phyloP scores from a whole-genome alignment of 805 yeast species.

The Yueomyces sp. region DNA sequence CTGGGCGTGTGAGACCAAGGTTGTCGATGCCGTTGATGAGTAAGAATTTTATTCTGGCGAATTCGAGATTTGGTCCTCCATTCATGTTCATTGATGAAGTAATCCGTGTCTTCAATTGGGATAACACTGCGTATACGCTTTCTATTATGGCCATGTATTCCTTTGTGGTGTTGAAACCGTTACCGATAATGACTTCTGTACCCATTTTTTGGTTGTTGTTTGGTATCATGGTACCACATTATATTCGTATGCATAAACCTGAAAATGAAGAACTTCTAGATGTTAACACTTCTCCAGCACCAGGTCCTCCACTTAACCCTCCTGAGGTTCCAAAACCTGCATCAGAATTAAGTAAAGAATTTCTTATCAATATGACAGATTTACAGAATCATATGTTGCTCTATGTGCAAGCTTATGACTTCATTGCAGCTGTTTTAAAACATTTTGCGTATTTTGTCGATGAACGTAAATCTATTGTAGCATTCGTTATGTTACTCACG shows the following conservation, averaged over 20 bases:
- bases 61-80: constrained; percentile 47
- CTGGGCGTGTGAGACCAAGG: constrained; percentile 53
- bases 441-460: constrained; percentile 53
- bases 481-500: constrained; percentile 29
- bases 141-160: constrained; percentile 39
- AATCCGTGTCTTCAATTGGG: constrained; percentile 49
- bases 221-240: constrained; percentile 56
- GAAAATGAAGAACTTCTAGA: constrained; percentile 27
- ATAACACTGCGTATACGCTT: constrained; percentile 45
- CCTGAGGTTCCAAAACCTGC: constrained; percentile 53
- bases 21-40: constrained; percentile 60
- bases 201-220: constrained; percentile 44
- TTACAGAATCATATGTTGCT: constrained; percentile 67
- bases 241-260: constrained; percentile 47
- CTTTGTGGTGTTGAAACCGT: constrained; percentile 47
- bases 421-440: constrained; percentile 31
- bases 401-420: constrained; percentile 52
- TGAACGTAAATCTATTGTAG: constrained; percentile 42
- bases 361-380: constrained; percentile 66
- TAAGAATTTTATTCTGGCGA: constrained; percentile 47
- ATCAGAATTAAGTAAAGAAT: constrained; percentile 68
- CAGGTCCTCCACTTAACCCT: constrained; percentile 37
- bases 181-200: constrained; percentile 32
- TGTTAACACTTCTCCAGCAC: constrained; percentile 32
- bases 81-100: constrained; percentile 48